Base-by-base conservation (phyloP, 192 early-diverging fungal genomes). In the Mortierella alpina region DNA sequence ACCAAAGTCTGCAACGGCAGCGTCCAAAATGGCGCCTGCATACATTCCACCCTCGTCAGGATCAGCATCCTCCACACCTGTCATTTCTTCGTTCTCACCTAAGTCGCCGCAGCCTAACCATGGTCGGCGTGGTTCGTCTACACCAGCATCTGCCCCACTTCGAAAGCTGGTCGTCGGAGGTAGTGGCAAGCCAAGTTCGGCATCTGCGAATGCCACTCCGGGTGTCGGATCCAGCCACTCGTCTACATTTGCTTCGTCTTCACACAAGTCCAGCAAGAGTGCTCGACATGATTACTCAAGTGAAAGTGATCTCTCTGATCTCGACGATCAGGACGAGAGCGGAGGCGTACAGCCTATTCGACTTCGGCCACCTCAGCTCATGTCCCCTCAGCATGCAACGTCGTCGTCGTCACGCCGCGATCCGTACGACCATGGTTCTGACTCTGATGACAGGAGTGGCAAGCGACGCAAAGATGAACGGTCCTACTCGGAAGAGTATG, bases 261-360 rank as follows among this genome's bases (percentile, higher is more conserved):
- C 70, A 40, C 14, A 31, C 18, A 72, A 63, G 44, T 22, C 18
- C 63, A 73, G 61, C 68, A 76, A 76, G 58, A 66, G 69, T 59
- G 42, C 40, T 13, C 70, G 70, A 53, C 64, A 59, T 1, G 65
- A 68, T 20, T 12, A 63, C 14, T 68, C 77, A 5, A 80, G 77
- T 53, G 70, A 59, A 2, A 80, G 77, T 46, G 77, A 72, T 53
- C 66, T 80, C 42, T 80, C 77, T 4, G 77, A 80, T 5, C 77
- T 65, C 0, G 77, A 80, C 5, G 77, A 63, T 41, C 70, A 80
- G 0, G 70, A 79, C 63, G 15, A 41, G 50, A 9, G 55, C 75
- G 11, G 2, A 67, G 15, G 42, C 54, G 0, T 47, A 4, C 56
- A 55, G 6, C 58, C 77, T 10, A 80, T 80, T 48, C 77, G 76